phyloP scores from a whole-genome alignment of 2,329 filamentous ascomycete species.

The Fusarium oligoseptatum region DNA sequence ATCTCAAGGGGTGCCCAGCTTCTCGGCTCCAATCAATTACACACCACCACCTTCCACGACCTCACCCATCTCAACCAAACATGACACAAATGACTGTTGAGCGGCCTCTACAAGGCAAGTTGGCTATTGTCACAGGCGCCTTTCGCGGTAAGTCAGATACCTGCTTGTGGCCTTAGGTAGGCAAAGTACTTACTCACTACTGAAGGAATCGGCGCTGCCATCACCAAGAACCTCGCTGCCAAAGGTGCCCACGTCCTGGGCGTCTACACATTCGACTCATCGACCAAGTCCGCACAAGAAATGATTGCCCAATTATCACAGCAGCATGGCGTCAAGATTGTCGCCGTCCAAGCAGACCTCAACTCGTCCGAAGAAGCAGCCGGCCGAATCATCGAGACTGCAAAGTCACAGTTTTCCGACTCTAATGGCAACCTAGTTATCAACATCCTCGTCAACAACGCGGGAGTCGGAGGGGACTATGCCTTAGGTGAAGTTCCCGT shows the following conservation, averaged over 20 bases:
- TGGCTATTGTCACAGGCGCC: conserved; percentile 6
- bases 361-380: conserved; percentile 1
- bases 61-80: too few species aligned
- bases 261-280: conserved; percentile 68
- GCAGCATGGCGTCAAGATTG: conserved; percentile 9
- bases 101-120: background rate
- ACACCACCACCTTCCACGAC: too few species aligned
- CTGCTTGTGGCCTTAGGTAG: background rate
- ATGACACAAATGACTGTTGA: too few species aligned
- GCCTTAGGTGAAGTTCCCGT: conserved; percentile 68
- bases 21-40: too few species aligned
- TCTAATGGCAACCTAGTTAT: background rate
- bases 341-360: conserved; percentile 9
- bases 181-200: background rate
- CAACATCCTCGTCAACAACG: conserved; percentile 67
- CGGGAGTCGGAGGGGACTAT: conserved; percentile 75
- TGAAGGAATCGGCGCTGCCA: conserved; percentile 68
- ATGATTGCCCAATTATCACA: background rate
- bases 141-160: conserved; percentile 1
- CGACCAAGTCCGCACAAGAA: conserved; percentile 45
- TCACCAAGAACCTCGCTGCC: conserved; percentile 66
- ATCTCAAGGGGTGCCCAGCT: too few species aligned
- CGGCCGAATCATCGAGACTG: conserved; percentile 26
- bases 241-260: conserved; percentile 69
- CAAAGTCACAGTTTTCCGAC: conserved; percentile 13